Evolutionary conservation across 257 asterid species (phyloP), one percentile per base, ranked within the genome.

Genomic region (Solanum lignicaule): DNA sequence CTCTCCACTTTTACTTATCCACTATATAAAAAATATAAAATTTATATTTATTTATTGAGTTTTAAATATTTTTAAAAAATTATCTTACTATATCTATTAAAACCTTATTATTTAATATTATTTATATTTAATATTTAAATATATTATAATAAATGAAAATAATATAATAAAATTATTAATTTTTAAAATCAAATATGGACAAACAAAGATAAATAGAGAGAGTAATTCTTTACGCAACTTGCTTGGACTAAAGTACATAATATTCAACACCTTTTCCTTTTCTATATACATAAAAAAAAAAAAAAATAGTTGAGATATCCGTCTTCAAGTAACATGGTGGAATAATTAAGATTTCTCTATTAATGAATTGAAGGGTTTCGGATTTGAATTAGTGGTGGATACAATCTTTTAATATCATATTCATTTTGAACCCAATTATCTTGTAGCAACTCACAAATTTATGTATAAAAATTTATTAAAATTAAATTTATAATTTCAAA

Each of bases 211-310:
- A 9, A 9, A 8, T 21, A 8, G n/a, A 7, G 68, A 9, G 1
- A 18, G n/a, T 18, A 55, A 25, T 41, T 78, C 84, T 41, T 41
- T 41, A 41, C 65, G 84, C 65, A 41, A 78, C n/a, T 78, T 78
- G 35, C n/a, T 78, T 78, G 62, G 84, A 78, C 84, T 23, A 78
- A 78, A 41, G 38, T 39, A 78, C 31, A 15, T 25, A 79, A 41
- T 8, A 41, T 41, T 78, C 9, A 6, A 27, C 65, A 33, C 6
- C 8, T 25, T 78, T 79, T 43, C 38, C 36, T 41, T 78, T 78
- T 25, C 5, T 27, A 46, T 46, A 48, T 14, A 48, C 3, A 13
- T 46, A 2, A 39, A 39, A 39, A 14, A 4, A n/a, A n/a, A 2
- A 29, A 3, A 33, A 41, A 14, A 15, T 16, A 41, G 7, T 2